Evolutionary conservation across 2,329 filamentous ascomycete genomes (phyloP).

Genomic region (Claviceps pazoutovae): DNA sequence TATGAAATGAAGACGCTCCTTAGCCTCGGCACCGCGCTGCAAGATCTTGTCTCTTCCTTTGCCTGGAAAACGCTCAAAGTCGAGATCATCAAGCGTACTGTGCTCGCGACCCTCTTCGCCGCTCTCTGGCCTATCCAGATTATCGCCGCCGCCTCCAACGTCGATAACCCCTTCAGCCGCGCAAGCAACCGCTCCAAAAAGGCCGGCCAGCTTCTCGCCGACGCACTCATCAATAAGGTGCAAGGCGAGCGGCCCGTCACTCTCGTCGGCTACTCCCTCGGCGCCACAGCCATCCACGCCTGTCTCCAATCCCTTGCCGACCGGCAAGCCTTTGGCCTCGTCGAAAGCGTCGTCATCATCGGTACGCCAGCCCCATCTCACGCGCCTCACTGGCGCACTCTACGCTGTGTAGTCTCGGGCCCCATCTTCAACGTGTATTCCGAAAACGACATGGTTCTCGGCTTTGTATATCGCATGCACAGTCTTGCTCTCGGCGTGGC

Average conservation of each 20-base stretch:
- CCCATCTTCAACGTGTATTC: conserved; percentile 81
- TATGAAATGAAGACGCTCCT: conserved; percentile 72
- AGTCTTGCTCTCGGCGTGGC: conserved; percentile 73
- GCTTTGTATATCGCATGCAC: conserved; percentile 73
- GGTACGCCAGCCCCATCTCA: conserved; percentile 67
- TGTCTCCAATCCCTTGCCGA: conserved; percentile 67
- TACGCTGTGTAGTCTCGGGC: conserved; percentile 67
- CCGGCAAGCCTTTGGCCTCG: conserved; percentile 64
- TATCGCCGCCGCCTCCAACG: conserved; percentile 48
- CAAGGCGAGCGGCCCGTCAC: conserved; percentile 74
- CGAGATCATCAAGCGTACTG: conserved; percentile 60
- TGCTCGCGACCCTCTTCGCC: conserved; percentile 52
- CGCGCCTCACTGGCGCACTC: conserved; percentile 56
- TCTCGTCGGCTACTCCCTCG: conserved; percentile 68
- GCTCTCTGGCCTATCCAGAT: conserved; percentile 58
- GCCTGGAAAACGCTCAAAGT: conserved; percentile 62
- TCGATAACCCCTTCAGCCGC: conserved; percentile 74
- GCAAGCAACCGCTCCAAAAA: conserved; percentile 67
- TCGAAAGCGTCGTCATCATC: conserved; percentile 74
- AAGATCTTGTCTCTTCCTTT: conserved; percentile 55
- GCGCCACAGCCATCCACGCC: conserved; percentile 68
- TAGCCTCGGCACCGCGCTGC: conserved; percentile 59
- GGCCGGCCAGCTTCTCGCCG: conserved; percentile 64
- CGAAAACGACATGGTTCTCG: conserved; percentile 74
- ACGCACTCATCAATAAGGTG: conserved; percentile 67